These are phyloP conservation scores for Aureococcus anophagefferens DNA, from an alignment of 108 stramenopile species.

Conservation along the genomic window DNA sequence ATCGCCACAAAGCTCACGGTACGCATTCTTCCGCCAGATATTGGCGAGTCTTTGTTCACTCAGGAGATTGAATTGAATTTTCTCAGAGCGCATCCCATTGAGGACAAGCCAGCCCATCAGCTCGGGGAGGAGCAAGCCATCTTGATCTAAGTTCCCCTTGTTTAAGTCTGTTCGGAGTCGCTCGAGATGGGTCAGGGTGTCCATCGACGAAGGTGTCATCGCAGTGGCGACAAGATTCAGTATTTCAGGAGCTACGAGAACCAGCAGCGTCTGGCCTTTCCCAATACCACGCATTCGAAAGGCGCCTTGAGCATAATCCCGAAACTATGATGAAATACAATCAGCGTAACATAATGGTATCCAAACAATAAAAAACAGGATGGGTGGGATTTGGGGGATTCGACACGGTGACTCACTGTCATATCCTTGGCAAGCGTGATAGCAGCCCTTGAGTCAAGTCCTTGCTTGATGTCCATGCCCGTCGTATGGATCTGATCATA, in stretches of 20 bases:
- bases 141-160: not conserved
- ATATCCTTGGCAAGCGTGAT: constrained; percentile 94
- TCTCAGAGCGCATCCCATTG: constrained; percentile 96
- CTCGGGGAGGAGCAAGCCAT: constrained; percentile 70
- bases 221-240: constrained; percentile 46
- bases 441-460: constrained; percentile 72
- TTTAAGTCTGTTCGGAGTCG: no score
- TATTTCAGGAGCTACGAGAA: constrained; percentile 85
- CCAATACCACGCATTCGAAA: constrained; percentile 93
- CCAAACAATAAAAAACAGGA: no score
- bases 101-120: constrained; percentile 93
- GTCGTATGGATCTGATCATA: constrained; percentile 97
- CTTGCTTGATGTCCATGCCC: constrained; percentile 93
- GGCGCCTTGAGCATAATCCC: constrained; percentile 93
- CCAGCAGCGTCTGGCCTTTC: constrained; percentile 76
- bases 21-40: constrained; percentile 84
- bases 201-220: no score
- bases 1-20: no score
- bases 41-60: constrained; percentile 90
- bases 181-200: no score
- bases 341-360: no score
- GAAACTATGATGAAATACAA: no score
- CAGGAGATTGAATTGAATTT: constrained; percentile 91
- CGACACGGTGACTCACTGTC: no score
- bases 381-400: no score